These are phyloP conservation scores for Trematosphaeria pertusa DNA, from an alignment of 2,329 filamentous ascomycete species.

Conservation along the genomic window DNA sequence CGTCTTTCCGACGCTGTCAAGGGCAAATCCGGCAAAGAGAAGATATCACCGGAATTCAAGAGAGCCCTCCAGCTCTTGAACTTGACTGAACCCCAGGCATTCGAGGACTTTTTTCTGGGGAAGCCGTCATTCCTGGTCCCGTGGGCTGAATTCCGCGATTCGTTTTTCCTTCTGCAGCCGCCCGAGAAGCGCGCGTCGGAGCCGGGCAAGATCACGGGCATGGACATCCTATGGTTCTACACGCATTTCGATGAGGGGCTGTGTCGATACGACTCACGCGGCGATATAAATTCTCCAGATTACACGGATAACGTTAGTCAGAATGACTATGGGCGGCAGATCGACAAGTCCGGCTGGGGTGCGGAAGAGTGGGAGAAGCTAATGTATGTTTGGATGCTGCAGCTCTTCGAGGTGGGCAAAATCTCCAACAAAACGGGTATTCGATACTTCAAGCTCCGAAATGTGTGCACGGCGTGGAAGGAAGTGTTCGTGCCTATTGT, in stretches of 20 bases:
- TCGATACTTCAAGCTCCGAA: constrained; percentile 35
- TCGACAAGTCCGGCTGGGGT: constrained; percentile 37
- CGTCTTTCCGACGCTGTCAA: no score
- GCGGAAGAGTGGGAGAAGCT: constrained; percentile 39
- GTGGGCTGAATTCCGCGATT: constrained; percentile 41
- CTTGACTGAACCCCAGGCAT: constrained; percentile 23
- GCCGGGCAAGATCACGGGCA: constrained; percentile 21
- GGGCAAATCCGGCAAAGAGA: constrained; percentile 9
- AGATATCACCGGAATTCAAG: constrained; percentile 16
- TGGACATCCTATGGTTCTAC: constrained; percentile 41
- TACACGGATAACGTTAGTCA: constrained; percentile 17
- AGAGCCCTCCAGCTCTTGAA: constrained; percentile 33
- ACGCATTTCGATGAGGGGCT: constrained; percentile 38
- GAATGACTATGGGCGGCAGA: constrained; percentile 20
- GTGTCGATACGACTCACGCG: constrained; percentile 34
- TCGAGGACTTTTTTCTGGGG: constrained; percentile 39
- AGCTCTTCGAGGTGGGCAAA: constrained; percentile 43
- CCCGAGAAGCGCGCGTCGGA: constrained; percentile 10
- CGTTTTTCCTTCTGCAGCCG: constrained; percentile 27
- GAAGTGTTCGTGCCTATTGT: constrained; percentile 40
- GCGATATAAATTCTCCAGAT: constrained; percentile 16
- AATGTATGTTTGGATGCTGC: constrained; percentile 42
- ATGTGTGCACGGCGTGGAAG: constrained; percentile 37
- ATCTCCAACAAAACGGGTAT: constrained; percentile 32
- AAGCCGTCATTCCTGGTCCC: constrained; percentile 38